These are phyloP conservation scores for Spizellomyces punctatus DNA, from an alignment of 192 early-diverging fungal genomes.

Conservation along the genomic window DNA sequence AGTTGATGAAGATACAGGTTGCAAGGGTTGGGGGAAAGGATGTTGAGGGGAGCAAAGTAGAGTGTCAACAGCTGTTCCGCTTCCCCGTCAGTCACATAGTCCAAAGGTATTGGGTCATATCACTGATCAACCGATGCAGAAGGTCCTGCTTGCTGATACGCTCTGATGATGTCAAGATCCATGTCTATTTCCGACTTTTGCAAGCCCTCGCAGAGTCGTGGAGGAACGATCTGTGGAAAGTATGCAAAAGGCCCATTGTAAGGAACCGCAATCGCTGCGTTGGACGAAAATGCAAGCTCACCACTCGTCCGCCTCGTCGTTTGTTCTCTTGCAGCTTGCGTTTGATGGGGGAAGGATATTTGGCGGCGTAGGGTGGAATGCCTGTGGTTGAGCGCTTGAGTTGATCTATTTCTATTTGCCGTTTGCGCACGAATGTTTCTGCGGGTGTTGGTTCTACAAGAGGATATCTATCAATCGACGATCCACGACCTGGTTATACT, in stretches of 20 bases:
- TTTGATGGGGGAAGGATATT: conserved; percentile 2
- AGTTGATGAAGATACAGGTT: too few species aligned
- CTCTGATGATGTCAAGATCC: conserved; percentile 26
- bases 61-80: too few species aligned
- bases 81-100: too few species aligned
- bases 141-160: background rate
- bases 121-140: too few species aligned
- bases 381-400: conserved; percentile 18
- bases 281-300: background rate
- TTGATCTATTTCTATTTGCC: conserved; percentile 14
- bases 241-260: too few species aligned
- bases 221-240: conserved; percentile 20
- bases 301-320: conserved; percentile 24
- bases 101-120: too few species aligned
- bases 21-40: too few species aligned
- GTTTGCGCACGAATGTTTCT: conserved; percentile 3
- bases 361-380: conserved; percentile 12
- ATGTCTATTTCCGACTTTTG: conserved; percentile 18
- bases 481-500: background rate
- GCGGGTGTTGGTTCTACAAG: background rate
- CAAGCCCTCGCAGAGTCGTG: conserved; percentile 17
- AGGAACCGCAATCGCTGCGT: too few species aligned
- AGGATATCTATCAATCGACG: background rate
- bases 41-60: too few species aligned
- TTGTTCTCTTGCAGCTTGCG: conserved; percentile 14